phyloP scores from a whole-genome alignment of 2,329 filamentous ascomycete species.

The Mariannaea elegans region DNA sequence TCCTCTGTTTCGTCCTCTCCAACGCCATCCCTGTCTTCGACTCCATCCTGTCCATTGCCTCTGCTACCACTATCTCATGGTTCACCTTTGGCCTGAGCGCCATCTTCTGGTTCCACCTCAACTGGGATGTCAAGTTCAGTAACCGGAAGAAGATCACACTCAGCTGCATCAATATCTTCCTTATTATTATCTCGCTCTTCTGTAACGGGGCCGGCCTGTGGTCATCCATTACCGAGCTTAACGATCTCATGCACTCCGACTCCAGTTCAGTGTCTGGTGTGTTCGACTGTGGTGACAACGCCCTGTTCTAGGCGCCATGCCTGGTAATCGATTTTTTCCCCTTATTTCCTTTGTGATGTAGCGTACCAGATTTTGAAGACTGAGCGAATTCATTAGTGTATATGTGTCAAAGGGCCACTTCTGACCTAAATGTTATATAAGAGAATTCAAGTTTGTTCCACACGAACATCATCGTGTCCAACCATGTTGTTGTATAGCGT shows the following conservation, averaged over 20 bases:
- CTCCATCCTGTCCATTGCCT: constrained; percentile 49
- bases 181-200: constrained; percentile 45
- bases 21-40: constrained; percentile 50
- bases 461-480: constrained; percentile 19
- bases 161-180: constrained; percentile 41
- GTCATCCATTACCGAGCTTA: constrained; percentile 44
- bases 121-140: constrained; percentile 44
- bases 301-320: constrained; percentile 41
- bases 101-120: constrained; percentile 49
- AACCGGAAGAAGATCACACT: constrained; percentile 42
- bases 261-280: constrained; percentile 41
- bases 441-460: constrained; percentile 40
- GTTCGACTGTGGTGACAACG: constrained; percentile 47
- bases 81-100: constrained; percentile 49
- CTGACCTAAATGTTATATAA: constrained; percentile 40
- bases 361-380: constrained; percentile 17
- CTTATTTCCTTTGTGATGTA: constrained; percentile 30
- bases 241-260: constrained; percentile 42
- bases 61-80: constrained; percentile 48
- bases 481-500: constrained; percentile 12
- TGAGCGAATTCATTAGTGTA: constrained; percentile 33
- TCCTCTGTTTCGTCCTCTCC: constrained; percentile 46
- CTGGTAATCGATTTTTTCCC: constrained; percentile 22
- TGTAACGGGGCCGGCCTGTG: constrained; percentile 48
- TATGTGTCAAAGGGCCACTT: constrained; percentile 32